A percentile compares a stretch with the other conserved stretches of the same genome.
Conservation (phyloP, 768 basidiomycete genomes). For the Tulasnella sp. region DNA sequence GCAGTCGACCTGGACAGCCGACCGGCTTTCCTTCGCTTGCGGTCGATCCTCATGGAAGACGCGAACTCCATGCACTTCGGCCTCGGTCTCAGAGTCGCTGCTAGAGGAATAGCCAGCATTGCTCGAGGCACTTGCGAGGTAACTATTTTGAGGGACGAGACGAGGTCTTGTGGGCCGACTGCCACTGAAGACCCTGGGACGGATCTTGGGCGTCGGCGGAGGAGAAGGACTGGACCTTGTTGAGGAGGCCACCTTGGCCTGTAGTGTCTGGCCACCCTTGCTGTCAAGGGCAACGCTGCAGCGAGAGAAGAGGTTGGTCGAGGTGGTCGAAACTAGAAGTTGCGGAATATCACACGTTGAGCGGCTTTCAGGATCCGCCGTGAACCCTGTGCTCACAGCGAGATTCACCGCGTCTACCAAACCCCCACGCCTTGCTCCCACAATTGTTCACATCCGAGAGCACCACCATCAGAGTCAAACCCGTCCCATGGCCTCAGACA, state of each 20-base stretch:
- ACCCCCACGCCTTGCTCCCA: slow-evolving; percentile 4
- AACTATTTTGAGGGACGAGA: slow-evolving; percentile 82
- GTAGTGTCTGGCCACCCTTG: neutral
- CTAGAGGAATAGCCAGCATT: slow-evolving; percentile 45
- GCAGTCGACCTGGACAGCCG: neutral
- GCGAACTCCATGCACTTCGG: slow-evolving; percentile 14
- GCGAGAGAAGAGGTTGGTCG: neutral
- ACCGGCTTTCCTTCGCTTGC: neutral
- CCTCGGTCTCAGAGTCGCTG: slow-evolving; percentile 28
- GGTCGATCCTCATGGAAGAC: neutral
- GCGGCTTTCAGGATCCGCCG: neutral
- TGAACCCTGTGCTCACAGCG: neutral
- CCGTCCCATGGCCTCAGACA: neutral
- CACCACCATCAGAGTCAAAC: neutral
- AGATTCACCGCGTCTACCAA: neutral
- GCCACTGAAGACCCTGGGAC: slow-evolving; percentile 32
- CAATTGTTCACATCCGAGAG: slow-evolving; percentile 1
- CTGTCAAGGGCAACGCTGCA: neutral
- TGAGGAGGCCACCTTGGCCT: slow-evolving; percentile 21
- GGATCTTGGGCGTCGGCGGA: slow-evolving; percentile 35
- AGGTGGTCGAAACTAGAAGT: neutral
- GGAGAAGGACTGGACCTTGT: slow-evolving; percentile 37
- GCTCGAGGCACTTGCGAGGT: slow-evolving; percentile 77
- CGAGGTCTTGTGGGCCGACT: slow-evolving; percentile 36
- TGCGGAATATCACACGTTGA: neutral